Conservation (phyloP, 495 filamentous ascomycete species). For the Xylaria longipes region DNA sequence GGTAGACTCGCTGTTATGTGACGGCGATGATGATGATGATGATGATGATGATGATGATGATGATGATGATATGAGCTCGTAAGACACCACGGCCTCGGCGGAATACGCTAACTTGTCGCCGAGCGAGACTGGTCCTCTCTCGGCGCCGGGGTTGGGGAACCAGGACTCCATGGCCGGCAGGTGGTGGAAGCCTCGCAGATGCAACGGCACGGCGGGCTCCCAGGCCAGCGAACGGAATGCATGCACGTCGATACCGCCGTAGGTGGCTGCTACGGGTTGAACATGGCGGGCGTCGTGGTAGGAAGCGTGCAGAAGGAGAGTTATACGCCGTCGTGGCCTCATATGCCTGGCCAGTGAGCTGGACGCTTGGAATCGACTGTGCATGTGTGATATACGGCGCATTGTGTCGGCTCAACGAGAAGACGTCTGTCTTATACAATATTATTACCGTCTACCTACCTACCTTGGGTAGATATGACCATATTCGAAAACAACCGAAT, state of each 20-base stretch:
- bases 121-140: not conserved
- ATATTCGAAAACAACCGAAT: not conserved
- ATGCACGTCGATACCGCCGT: conserved; percentile 13
- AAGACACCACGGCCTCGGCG: not conserved
- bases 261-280: not conserved
- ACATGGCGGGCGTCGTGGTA: not conserved
- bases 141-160: not conserved
- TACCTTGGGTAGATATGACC: too few species aligned
- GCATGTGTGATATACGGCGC: not conserved
- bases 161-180: conserved; percentile 21
- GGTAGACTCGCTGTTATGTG: not conserved
- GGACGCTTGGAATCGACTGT: not conserved
- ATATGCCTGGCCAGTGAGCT: not conserved
- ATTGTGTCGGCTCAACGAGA: not conserved
- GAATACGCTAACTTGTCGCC: not conserved
- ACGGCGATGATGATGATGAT: too few species aligned
- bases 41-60: not conserved
- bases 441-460: not conserved
- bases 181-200: conserved; percentile 15
- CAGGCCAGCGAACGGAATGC: conserved; percentile 22
- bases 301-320: not conserved
- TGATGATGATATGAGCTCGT: conserved; percentile 6
- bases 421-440: not conserved
- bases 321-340: not conserved
- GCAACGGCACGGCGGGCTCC: conserved; percentile 16